Evolutionary conservation across 371 early-diverging fungal species (phyloP).

Genomic region (Synchytrium microbalum): DNA sequence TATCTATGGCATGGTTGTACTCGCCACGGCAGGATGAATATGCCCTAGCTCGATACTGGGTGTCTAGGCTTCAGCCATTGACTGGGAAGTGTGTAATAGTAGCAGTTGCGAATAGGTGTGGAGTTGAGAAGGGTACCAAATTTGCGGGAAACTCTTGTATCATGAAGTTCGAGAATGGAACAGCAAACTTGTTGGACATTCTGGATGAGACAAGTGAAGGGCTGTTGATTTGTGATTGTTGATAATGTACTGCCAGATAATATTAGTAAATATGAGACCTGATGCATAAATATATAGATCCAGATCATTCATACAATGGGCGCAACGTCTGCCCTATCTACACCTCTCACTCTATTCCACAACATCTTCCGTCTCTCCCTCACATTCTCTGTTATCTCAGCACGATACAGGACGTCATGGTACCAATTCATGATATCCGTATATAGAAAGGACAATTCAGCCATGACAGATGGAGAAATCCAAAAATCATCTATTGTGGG

Average conservation of each 20-base stretch:
- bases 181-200: slow-evolving; percentile 24
- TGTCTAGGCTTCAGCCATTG: slow-evolving; percentile 44
- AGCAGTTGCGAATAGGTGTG: slow-evolving; percentile 58
- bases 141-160: slow-evolving; percentile 48
- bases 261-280: too few species aligned
- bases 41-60: slow-evolving; percentile 44
- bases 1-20: slow-evolving; percentile 66
- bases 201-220: slow-evolving; percentile 28
- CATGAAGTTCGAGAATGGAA: slow-evolving; percentile 24
- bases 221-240: slow-evolving; percentile 30
- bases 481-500: background rate
- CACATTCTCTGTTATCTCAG: background rate
- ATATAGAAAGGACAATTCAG: background rate
- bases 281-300: too few species aligned
- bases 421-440: background rate
- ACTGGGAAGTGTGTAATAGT: slow-evolving; percentile 25
- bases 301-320: too few species aligned
- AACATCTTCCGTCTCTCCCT: too few species aligned
- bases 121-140: slow-evolving; percentile 48
- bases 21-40: slow-evolving; percentile 9
- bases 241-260: too few species aligned
- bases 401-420: background rate
- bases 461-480: background rate
- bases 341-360: too few species aligned
- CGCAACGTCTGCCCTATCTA: too few species aligned